Percentiles rank a stretch among this genome's conserved stretches.
Conservation (phyloP, 2,329 filamentous ascomycete genomes). For the Sphaceloma murrayae region DNA sequence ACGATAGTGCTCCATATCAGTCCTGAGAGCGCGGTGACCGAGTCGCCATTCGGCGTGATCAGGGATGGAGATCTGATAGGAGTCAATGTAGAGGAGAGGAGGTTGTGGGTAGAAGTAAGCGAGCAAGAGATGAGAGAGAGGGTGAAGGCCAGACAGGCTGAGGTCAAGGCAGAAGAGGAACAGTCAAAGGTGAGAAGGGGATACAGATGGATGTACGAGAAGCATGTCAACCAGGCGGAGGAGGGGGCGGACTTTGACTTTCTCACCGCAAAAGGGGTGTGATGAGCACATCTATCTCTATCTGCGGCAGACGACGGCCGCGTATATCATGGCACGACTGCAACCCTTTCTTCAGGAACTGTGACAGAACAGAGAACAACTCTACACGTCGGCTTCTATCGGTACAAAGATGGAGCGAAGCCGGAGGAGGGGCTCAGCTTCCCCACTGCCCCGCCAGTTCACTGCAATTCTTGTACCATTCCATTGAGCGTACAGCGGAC, state of each 20-base stretch:
- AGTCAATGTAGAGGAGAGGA: slow-evolving; percentile 37
- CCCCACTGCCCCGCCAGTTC: no score
- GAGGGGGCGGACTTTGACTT: slow-evolving; percentile 54
- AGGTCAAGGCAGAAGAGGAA: slow-evolving; percentile 24
- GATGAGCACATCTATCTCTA: not conserved
- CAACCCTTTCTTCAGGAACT: no score
- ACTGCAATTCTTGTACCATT: no score
- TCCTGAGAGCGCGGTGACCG: slow-evolving; percentile 41
- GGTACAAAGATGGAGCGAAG: no score
- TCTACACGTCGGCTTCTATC: no score
- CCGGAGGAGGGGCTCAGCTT: no score
- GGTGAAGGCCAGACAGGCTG: slow-evolving; percentile 27
- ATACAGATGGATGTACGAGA: slow-evolving; percentile 51
- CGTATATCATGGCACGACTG: no score
- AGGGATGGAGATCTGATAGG: slow-evolving; percentile 40
- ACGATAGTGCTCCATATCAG: slow-evolving; percentile 47
- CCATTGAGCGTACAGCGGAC: no score
- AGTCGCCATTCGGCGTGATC: slow-evolving; percentile 41
- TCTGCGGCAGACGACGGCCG: no score
- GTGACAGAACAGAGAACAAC: no score
- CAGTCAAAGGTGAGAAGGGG: slow-evolving; percentile 36
- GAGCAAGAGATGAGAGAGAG: slow-evolving; percentile 35
- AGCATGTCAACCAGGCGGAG: slow-evolving; percentile 51
- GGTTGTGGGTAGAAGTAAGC: slow-evolving; percentile 34
- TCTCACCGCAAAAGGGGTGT: slow-evolving; percentile 32